These are phyloP conservation scores for Globisporangium megalacanthum DNA, from an alignment of 352 stramenopile species.

Conservation along the genomic window DNA sequence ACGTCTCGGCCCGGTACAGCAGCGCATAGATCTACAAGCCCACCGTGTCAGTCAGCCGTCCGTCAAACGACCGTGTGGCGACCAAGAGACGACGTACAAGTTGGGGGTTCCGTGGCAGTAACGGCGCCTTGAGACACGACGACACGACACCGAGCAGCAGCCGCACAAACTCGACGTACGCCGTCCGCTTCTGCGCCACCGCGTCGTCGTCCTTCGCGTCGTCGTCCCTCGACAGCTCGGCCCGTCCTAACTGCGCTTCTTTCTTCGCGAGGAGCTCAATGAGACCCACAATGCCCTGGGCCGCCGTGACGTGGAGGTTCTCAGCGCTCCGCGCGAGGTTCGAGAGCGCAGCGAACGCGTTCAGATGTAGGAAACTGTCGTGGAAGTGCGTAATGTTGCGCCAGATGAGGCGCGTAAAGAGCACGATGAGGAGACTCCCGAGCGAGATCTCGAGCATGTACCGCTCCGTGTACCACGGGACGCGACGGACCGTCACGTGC, in stretches of 20 bases:
- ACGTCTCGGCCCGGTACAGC: slow-evolving; percentile 60
- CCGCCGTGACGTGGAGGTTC: slow-evolving; percentile 68
- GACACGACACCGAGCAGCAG: slow-evolving; percentile 61
- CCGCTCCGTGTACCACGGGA: slow-evolving; percentile 73
- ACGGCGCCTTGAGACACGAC: slow-evolving; percentile 53
- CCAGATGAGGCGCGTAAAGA: slow-evolving; percentile 70
- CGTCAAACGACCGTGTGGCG: too few relatives aligned
- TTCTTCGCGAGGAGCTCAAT: slow-evolving; percentile 79
- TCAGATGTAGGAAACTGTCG: slow-evolving; percentile 74
- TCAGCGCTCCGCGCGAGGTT: slow-evolving; percentile 70
- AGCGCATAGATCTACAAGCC: slow-evolving; percentile 74
- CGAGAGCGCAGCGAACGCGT: slow-evolving; percentile 64
- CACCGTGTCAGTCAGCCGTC: background rate
- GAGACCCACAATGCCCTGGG: slow-evolving; percentile 57
- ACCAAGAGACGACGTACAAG: slow-evolving; percentile 31
- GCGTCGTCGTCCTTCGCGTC: slow-evolving; percentile 41
- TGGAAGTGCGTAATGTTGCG: slow-evolving; percentile 80
- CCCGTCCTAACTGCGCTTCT: slow-evolving; percentile 36
- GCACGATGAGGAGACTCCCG: slow-evolving; percentile 69
- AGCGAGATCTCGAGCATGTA: slow-evolving; percentile 75
- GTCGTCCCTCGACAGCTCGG: slow-evolving; percentile 10
- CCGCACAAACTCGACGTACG: slow-evolving; percentile 77
- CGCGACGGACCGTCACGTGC: slow-evolving; percentile 46
- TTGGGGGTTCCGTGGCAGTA: slow-evolving; percentile 72
- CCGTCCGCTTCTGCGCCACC: slow-evolving; percentile 42